phyloP scores from a whole-genome alignment of 140 eudicot genomes.

The Flaveria floridana region DNA sequence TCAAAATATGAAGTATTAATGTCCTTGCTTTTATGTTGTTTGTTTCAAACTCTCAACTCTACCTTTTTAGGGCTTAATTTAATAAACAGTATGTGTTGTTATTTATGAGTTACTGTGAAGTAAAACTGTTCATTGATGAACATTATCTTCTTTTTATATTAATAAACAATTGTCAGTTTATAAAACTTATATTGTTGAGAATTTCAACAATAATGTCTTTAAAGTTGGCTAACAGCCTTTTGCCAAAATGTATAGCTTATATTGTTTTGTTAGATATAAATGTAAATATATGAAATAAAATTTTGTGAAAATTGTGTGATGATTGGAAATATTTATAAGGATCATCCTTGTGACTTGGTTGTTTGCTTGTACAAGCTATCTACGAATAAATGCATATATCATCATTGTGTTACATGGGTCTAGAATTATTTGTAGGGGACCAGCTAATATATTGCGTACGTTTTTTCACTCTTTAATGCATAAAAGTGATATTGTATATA shows the following conservation, averaged over 20 bases:
- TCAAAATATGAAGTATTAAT: neutral
- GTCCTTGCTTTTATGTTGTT: constrained; percentile 7
- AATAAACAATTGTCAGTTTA: constrained; percentile 5
- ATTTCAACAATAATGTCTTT: neutral
- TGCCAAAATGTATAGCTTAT: neutral
- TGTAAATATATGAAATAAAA: neutral
- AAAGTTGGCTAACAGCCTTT: neutral
- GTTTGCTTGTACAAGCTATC: constrained; percentile 22
- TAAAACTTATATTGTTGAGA: neutral
- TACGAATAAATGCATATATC: constrained; percentile 20
- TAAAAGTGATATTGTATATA: neutral
- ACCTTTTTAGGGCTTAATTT: constrained; percentile 10
- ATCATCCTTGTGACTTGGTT: constrained; percentile 18
- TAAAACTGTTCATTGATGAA: neutral
- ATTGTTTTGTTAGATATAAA: neutral
- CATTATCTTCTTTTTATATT: neutral
- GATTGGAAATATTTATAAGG: constrained; percentile 34
- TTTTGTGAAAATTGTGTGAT: neutral
- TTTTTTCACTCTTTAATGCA: constrained; percentile 10
- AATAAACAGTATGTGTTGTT: constrained; percentile 17
- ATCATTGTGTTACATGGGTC: constrained; percentile 30
- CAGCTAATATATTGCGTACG: constrained; percentile 5
- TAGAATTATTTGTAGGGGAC: constrained; percentile 36
- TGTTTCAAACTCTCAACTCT: constrained; percentile 17
- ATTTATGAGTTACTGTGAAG: neutral